Base-by-base conservation (phyloP, 768 basidiomycete genomes). In the Termitomyces heimii region DNA sequence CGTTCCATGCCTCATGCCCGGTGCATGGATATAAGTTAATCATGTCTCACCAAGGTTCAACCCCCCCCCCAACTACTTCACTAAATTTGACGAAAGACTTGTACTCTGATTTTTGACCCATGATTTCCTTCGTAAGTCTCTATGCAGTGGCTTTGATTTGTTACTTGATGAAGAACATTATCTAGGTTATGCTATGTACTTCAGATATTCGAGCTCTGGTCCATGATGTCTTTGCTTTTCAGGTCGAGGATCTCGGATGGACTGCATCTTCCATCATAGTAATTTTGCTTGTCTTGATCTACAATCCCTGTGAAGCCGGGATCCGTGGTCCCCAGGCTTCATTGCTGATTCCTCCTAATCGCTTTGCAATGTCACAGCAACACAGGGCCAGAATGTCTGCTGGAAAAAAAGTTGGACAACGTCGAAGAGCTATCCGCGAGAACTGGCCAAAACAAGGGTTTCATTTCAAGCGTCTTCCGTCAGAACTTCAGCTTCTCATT, bases 401-500 rank as follows among this genome's bases (percentile, higher is more conserved):
- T n/a, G n/a, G n/a, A n/a, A n/a, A n/a, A n/a, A n/a, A n/a, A n/a
- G n/a, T n/a, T n/a, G n/a, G n/a, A n/a, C n/a, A n/a, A n/a, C n/a
- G n/a, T n/a, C n/a, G n/a, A n/a, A n/a, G n/a, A n/a, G n/a, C n/a
- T n/a, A n/a, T n/a, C n/a, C n/a, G n/a, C n/a, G n/a, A n/a, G n/a
- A n/a, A n/a, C n/a, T n/a, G n/a, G n/a, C n/a, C n/a, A n/a, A 54
- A 45, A 12, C 42, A 52, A 32, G 59, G 65, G 2, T 73, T 73
- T 49, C 67, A 60, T 12, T 64, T 76, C 37, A 46, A 60, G 46
- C 51, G 62, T 35, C 68, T 76, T 7, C 75, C 73, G 1, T 56
- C 66, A 5, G 75, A 75, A 60, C 45, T 76, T n/a, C 63, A 65
- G 54, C 60, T 71, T 32, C 47, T 64, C 13, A 65, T 75, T 45